Conservation (phyloP, 1,139 yeast species). For the Magnusiomyces ingens region DNA sequence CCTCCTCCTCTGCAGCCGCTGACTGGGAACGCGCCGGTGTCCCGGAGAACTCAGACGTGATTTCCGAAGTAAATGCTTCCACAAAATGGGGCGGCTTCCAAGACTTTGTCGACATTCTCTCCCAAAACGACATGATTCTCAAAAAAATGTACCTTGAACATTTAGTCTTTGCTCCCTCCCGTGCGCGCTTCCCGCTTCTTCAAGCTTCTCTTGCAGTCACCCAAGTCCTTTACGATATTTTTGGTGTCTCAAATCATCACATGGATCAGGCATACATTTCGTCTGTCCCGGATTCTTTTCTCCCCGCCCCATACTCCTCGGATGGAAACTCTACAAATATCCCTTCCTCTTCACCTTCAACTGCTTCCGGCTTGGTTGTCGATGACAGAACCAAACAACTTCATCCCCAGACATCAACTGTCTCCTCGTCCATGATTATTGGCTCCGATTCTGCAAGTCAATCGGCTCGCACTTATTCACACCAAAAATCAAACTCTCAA, state of each 20-base stretch:
- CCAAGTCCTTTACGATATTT: slow-evolving; percentile 29
- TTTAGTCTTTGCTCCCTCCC: slow-evolving; percentile 24
- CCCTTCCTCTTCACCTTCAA: slow-evolving; percentile 4
- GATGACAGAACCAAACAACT: slow-evolving; percentile 3
- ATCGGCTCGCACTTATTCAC: slow-evolving; percentile 11
- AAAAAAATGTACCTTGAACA: slow-evolving; percentile 28
- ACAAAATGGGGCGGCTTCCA: slow-evolving; percentile 29
- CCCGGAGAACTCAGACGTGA: slow-evolving; percentile 20
- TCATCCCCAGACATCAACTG: slow-evolving; percentile 5
- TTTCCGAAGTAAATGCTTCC: slow-evolving; percentile 22
- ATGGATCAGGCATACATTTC: slow-evolving; percentile 8
- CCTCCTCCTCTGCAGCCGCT: slow-evolving; percentile 16
- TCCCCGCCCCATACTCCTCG: slow-evolving; percentile 21
- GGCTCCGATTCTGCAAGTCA: slow-evolving; percentile 11
- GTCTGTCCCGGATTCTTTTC: slow-evolving; percentile 19
- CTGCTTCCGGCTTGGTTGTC: slow-evolving; percentile 11
- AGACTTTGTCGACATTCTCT: slow-evolving; percentile 28
- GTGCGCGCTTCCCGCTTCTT: slow-evolving; percentile 34
- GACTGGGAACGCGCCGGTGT: slow-evolving; percentile 29
- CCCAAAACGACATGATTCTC: slow-evolving; percentile 24
- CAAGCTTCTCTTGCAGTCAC: slow-evolving; percentile 32
- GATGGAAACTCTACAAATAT: slow-evolving; percentile 15
- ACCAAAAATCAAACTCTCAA: slow-evolving; percentile 9
- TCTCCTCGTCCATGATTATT: slow-evolving; percentile 12
- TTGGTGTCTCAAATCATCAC: slow-evolving; percentile 29